These are phyloP conservation scores for Croton setiger DNA, from an alignment of 441 rosid genomes.

Conservation along the genomic window DNA sequence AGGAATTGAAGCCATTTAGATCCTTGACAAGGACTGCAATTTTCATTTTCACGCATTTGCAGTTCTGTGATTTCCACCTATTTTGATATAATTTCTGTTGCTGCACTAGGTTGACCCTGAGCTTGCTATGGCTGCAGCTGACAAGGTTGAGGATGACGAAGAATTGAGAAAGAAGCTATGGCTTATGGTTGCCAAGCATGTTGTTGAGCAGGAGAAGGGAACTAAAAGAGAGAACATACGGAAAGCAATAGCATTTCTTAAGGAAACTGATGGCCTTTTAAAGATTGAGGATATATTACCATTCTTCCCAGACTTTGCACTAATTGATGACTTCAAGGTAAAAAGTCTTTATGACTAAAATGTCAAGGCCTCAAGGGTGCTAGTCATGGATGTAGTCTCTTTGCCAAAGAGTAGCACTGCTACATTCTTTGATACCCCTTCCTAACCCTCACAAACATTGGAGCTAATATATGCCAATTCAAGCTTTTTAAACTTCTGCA, in stretches of 20 bases:
- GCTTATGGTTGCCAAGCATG: slow-evolving; percentile 99
- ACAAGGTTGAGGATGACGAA: slow-evolving; percentile 99
- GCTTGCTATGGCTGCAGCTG: slow-evolving; percentile 99
- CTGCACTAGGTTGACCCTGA: slow-evolving; percentile 86
- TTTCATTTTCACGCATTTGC: neutral
- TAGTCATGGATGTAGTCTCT: neutral
- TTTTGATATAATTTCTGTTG: slow-evolving; percentile 18
- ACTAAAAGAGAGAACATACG: slow-evolving; percentile 97
- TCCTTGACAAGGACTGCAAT: neutral
- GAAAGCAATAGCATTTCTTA: slow-evolving; percentile 97
- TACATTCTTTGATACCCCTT: neutral
- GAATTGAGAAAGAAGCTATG: slow-evolving; percentile 98
- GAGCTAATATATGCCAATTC: neutral
- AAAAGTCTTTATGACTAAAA: too few relatives aligned
- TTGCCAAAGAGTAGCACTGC: neutral
- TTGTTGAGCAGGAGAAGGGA: slow-evolving; percentile 92
- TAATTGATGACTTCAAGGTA: slow-evolving; percentile 99
- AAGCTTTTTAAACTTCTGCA: neutral
- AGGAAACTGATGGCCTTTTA: slow-evolving; percentile 96
- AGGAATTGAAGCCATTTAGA: neutral
- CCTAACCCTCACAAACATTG: neutral
- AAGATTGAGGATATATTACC: slow-evolving; percentile 99
- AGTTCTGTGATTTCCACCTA: neutral
- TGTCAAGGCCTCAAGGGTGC: too few relatives aligned
- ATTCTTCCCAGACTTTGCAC: slow-evolving; percentile 98